Percentiles rank a stretch among this genome's conserved stretches.
These are phyloP conservation scores for Sordaria brevicollis DNA, from an alignment of 495 filamentous ascomycete genomes.

Conservation along the genomic window DNA sequence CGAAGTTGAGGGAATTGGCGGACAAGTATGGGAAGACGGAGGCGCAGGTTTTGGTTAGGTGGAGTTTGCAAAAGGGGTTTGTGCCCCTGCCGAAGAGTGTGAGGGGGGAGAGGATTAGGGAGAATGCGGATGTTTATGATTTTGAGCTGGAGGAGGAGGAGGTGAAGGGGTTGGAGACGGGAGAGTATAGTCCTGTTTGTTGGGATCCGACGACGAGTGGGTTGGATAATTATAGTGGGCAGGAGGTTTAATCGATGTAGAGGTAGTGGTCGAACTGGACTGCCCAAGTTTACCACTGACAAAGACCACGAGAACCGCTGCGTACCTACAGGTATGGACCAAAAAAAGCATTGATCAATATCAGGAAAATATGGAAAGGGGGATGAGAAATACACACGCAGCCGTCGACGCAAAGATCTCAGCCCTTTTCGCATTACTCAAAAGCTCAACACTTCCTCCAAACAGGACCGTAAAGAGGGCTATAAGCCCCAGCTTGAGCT, in stretches of 20 bases:
- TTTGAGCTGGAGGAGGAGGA: constrained; percentile 65
- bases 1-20: constrained; percentile 45
- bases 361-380: no score
- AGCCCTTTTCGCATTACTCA: constrained; percentile 23
- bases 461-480: constrained; percentile 20
- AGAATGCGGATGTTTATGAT: constrained; percentile 71
- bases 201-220: constrained; percentile 53
- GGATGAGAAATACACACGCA: constrained; percentile 18
- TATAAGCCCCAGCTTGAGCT: constrained; percentile 15
- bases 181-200: constrained; percentile 51
- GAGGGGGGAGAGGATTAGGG: constrained; percentile 53
- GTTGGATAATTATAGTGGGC: constrained; percentile 4
- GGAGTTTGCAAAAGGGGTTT: constrained; percentile 77
- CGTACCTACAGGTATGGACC: no score
- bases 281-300: no score
- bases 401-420: constrained; percentile 25
- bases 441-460: constrained; percentile 15
- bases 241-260: neutral
- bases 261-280: no score
- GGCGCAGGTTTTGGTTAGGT: constrained; percentile 72
- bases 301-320: no score
- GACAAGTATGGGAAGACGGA: constrained; percentile 63
- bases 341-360: no score
- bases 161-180: constrained; percentile 40
- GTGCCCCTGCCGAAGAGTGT: constrained; percentile 72